A percentile compares a stretch with the other conserved stretches of the same genome.
These are phyloP conservation scores for Lomentospora prolificans DNA, from an alignment of 2,329 filamentous ascomycete species.

Conservation along the genomic window DNA sequence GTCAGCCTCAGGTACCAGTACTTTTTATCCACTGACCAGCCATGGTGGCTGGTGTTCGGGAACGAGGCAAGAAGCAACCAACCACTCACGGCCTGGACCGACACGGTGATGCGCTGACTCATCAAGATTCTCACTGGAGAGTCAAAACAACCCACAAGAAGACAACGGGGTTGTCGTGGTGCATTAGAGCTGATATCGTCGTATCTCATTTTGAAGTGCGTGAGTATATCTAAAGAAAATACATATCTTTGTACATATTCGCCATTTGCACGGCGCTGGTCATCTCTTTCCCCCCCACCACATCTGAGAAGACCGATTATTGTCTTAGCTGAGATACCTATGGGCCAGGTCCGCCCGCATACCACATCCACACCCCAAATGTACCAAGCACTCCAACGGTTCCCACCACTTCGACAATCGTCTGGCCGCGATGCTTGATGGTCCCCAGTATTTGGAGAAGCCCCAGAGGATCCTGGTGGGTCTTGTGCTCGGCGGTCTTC, in stretches of 20 bases:
- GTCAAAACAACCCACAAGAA: not conserved
- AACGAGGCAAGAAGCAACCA: no score
- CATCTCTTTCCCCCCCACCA: no score
- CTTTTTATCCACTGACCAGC: no score
- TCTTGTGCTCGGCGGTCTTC: not conserved
- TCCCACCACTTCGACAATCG: conserved; percentile 2
- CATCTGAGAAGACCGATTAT: no score
- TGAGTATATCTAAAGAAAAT: conserved; percentile 1
- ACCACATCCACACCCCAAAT: conserved; percentile 8
- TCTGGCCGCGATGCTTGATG: not conserved
- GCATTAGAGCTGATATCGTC: not conserved
- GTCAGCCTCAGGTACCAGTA: not conserved
- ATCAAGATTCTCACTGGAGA: no score
- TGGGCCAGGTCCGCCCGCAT: not conserved
- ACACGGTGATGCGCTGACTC: no score
- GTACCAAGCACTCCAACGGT: conserved; percentile 7
- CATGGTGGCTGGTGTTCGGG: no score
- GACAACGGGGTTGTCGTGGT: not conserved
- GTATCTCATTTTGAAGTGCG: not conserved
- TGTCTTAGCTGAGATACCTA: no score
- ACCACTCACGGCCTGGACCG: no score
- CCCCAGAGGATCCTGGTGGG: conserved; percentile 7
- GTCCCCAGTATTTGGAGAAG: conserved; percentile 1
- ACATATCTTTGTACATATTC: not conserved
- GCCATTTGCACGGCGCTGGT: not conserved